Base-by-base conservation (phyloP, 768 basidiomycete genomes). In the Naganishia onofrii region DNA sequence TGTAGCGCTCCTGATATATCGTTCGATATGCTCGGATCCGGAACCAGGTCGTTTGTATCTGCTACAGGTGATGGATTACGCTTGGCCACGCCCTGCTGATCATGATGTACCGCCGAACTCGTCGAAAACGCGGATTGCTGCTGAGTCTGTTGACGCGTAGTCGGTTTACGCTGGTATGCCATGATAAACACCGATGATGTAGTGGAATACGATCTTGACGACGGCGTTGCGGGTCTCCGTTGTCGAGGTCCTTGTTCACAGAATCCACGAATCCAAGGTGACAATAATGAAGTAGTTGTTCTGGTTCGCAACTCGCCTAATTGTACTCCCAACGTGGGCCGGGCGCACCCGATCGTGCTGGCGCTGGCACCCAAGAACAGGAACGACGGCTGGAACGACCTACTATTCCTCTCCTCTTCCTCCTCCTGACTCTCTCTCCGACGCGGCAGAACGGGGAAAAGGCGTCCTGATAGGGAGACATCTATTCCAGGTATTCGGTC, bases 1-100 rank as follows among this genome's bases (percentile, higher is more conserved):
- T 63, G 21, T 15, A 63, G 8, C n/a, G 34, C 60, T 28, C 60
- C 60, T 42, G 60, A 63, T 26, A 63, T 44, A 29, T 63, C 60
- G 42, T 63, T 46, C 23, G 12, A 23, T 29, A 42, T n/a, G 3
- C 23, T 63, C n/a, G 38, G 23, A 13, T 44, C 38, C 23, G 60
- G 60, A 7, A 63, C 60, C 3, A 29, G 10, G 15, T 44, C 9
- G n/a, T 38, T 36, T 6, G 57, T 23, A 17, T 38, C n/a, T 34
- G 34, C 34, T 21, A 21, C 29, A 23, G 34, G 32, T n/a, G 57
- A 58, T 31, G 57, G 31, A 6, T 36, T 31, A 58, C 57, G 57
- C 8, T 26, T 19, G 19, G 6, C 56, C 1, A 4, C 13, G 7
- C n/a, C 21, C 6, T 12, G 4, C 8, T 29, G 9, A 23, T 42